Percentiles rank a stretch among this genome's conserved stretches.
Evolutionary conservation across 805 yeast genomes (phyloP).

Genomic region (Candida nitratophila): DNA sequence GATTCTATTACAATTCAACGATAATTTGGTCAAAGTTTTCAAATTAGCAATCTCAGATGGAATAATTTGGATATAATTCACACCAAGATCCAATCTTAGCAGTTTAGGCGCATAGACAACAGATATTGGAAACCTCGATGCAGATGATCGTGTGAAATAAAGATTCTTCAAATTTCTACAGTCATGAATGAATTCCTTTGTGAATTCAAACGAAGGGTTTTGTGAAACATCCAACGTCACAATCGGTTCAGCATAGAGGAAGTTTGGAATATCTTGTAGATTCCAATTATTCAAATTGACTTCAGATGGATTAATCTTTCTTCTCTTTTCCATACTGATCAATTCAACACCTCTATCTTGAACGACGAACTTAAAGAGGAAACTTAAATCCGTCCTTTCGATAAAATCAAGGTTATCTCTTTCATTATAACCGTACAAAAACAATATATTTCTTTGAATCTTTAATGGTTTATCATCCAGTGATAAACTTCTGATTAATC

Average conservation of each 20-base stretch:
- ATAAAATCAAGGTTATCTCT: slow-evolving; percentile 70
- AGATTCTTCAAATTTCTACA: slow-evolving; percentile 65
- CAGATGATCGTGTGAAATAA: slow-evolving; percentile 65
- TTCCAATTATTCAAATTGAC: slow-evolving; percentile 70
- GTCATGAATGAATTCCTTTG: slow-evolving; percentile 76
- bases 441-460: slow-evolving; percentile 65
- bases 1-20: slow-evolving; percentile 71
- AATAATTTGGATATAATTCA: slow-evolving; percentile 63
- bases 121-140: slow-evolving; percentile 66
- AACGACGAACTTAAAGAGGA: slow-evolving; percentile 72
- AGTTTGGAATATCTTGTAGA: slow-evolving; percentile 77
- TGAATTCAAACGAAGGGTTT: slow-evolving; percentile 79
- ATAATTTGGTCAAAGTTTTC: slow-evolving; percentile 48
- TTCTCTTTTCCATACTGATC: slow-evolving; percentile 23
- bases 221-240: slow-evolving; percentile 76
- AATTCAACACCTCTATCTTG: slow-evolving; percentile 54
- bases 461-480: slow-evolving; percentile 69
- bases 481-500: slow-evolving; percentile 64
- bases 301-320: slow-evolving; percentile 55
- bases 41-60: slow-evolving; percentile 51
- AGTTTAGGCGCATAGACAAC: slow-evolving; percentile 64
- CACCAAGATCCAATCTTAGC: slow-evolving; percentile 63
- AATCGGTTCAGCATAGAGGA: slow-evolving; percentile 75
- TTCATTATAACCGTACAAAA: slow-evolving; percentile 72
- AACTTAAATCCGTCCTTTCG: slow-evolving; percentile 80